Base-by-base conservation (phyloP, 2,329 filamentous ascomycete species). In the Fusarium sp. region DNA sequence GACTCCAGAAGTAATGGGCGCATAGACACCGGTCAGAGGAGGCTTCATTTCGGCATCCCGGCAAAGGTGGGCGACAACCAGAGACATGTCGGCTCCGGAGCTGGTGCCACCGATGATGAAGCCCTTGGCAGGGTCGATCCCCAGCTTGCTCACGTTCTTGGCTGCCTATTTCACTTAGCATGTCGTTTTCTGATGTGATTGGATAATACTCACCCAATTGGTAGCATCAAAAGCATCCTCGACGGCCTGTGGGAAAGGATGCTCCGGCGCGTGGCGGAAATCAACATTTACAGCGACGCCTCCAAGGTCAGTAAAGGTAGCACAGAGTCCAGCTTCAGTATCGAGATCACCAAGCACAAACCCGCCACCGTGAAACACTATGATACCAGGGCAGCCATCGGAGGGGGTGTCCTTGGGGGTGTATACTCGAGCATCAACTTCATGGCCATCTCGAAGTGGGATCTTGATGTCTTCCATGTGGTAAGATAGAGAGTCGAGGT, bases 241-340 rank as follows among this genome's bases (percentile, higher is more conserved):
- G 9, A 79, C 67, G 6, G 78, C 76, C 11, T 77, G 67, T 16
- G 79, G 78, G 31, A 81, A 80, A 9, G 73, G 62, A 58, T 79
- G 72, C 35, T 81, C 78, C 8, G 79, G 78, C 2, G 79, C 77
- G 64, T 73, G 76, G 6, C 80, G 72, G 62, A 80, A 80, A 36
- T 75, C 70, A 20, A 79, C 62, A 46, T 78, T 77, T 16, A 80
- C 66, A 6, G 73, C 72, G 22, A 81, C 49, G 5, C 79, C 75
- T 5, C 78, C 78, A 11, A 81, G 63, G 9, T 66, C 62, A 7
- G 72, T 72, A 53, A 80, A 80, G 38, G 73, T 49, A 10, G 51
- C 70, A 59, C 78, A 81, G 4, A 80, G 72, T 22, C 68, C 62
- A 6, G 72, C 72, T 60, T 77, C 73, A 7, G 69, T 75, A 4